phyloP scores from a whole-genome alignment of 495 filamentous ascomycete genomes.

The Wilcoxina mikolae region DNA sequence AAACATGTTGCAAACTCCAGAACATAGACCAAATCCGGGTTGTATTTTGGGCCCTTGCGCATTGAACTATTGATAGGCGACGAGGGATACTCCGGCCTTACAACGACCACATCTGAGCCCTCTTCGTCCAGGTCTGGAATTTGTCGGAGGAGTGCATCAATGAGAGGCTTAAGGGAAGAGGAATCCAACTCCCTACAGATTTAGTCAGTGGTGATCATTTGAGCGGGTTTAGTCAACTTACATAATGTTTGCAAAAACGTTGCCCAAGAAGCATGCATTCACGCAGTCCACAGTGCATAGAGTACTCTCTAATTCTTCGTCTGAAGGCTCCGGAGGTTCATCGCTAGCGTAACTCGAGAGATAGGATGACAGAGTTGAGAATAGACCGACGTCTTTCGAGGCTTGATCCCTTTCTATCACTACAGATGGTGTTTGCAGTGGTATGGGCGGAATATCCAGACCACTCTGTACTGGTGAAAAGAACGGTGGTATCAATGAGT shows the following conservation, averaged over 20 bases:
- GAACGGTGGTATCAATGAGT: constrained; percentile 78
- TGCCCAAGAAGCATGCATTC: constrained; percentile 69
- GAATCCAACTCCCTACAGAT: constrained; percentile 49
- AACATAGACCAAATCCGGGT: constrained; percentile 73
- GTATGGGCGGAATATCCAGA: constrained; percentile 68
- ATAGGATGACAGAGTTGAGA: constrained; percentile 88
- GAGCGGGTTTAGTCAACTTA: constrained; percentile 33
- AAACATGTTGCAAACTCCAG: constrained; percentile 80
- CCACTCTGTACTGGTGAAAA: constrained; percentile 54
- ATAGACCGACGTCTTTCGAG: constrained; percentile 61
- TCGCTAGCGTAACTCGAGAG: constrained; percentile 97
- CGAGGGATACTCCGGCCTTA: constrained; percentile 57
- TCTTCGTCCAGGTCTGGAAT: constrained; percentile 52
- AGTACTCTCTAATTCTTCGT: constrained; percentile 92
- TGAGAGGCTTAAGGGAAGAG: constrained; percentile 48
- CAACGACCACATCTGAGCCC: constrained; percentile 66
- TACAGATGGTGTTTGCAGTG: constrained; percentile 78
- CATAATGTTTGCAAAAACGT: constrained; percentile 73
- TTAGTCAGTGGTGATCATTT: neutral
- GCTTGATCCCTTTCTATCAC: constrained; percentile 77
- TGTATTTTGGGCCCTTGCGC: constrained; percentile 50
- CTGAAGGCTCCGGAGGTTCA: constrained; percentile 91
- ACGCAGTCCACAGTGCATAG: constrained; percentile 89
- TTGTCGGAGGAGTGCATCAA: constrained; percentile 61
- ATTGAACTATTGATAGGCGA: constrained; percentile 36